Evolutionary conservation across 306 rosid species (phyloP).

Genomic region (Abrus precatorius): DNA sequence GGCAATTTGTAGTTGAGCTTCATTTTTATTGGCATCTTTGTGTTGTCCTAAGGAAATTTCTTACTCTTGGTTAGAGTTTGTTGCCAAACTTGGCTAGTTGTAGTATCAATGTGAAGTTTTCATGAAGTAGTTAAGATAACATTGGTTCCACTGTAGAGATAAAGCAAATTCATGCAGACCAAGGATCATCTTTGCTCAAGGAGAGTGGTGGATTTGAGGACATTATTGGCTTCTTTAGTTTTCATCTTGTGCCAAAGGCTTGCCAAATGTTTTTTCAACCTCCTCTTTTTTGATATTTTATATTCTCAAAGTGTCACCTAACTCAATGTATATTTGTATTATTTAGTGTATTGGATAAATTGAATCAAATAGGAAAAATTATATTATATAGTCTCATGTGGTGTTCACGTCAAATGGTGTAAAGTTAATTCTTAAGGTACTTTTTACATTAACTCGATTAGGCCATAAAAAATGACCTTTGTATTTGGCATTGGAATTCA

Average conservation of each 20-base stretch:
- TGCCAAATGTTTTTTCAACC: conserved; percentile 3
- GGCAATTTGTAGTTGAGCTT: conserved; percentile 32
- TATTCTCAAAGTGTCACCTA: background rate
- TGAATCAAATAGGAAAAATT: conserved; percentile 21
- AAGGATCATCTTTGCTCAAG: background rate
- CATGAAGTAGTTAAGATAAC: conserved; percentile 8
- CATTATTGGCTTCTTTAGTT: background rate
- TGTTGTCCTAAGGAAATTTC: conserved; percentile 26
- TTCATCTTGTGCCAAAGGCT: background rate
- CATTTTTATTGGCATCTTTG: conserved; percentile 27
- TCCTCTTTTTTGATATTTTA: background rate
- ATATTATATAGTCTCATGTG: background rate
- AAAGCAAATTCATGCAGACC: background rate
- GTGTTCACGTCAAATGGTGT: conserved; percentile 1
- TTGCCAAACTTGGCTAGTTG: background rate
- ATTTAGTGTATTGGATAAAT: background rate
- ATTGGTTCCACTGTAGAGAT: conserved; percentile 2
- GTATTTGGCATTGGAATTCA: too few species aligned
- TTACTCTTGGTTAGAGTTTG: conserved; percentile 32
- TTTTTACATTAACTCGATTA: background rate
- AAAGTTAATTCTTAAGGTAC: background rate
- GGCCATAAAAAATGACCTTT: background rate
- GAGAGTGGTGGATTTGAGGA: conserved; percentile 21
- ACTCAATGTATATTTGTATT: conserved; percentile 16
- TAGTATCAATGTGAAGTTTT: background rate